phyloP scores from a whole-genome alignment of 2,329 filamentous ascomycete species.

The Diaporthe citrichinensis region DNA sequence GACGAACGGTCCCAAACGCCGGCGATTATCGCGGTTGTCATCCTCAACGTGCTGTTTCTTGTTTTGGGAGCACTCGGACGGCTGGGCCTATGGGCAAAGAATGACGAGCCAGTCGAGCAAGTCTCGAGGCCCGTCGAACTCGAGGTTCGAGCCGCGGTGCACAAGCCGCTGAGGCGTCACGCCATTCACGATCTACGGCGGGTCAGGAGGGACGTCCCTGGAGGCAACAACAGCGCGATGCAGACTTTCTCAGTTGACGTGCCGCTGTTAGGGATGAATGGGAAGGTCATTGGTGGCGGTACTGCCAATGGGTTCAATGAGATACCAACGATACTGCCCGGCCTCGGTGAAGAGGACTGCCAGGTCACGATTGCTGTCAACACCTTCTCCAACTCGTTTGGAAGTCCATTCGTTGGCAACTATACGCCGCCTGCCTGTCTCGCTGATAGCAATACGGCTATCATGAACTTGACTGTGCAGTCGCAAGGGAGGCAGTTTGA shows the following conservation, averaged over 20 bases:
- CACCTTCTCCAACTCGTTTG: conserved; percentile 38
- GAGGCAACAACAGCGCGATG: conserved; percentile 11
- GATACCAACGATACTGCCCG: conserved; percentile 26
- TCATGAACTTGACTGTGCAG: conserved; percentile 76
- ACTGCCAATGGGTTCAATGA: conserved; percentile 32
- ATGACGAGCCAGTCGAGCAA: background rate
- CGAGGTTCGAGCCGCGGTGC: conserved; percentile 19
- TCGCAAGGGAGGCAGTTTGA: conserved; percentile 76
- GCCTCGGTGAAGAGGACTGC: conserved; percentile 6
- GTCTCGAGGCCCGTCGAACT: background rate
- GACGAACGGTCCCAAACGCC: conserved; percentile 3
- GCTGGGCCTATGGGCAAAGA: background rate
- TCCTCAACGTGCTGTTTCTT: conserved; percentile 21
- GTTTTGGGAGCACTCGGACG: background rate
- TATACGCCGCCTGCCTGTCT: conserved; percentile 71
- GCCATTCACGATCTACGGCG: conserved; percentile 1
- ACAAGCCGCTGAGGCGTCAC: conserved; percentile 3
- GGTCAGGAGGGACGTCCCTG: conserved; percentile 13
- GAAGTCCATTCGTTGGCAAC: conserved; percentile 54
- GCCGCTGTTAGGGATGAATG: conserved; percentile 26
- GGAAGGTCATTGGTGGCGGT: conserved; percentile 31
- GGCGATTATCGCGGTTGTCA: background rate
- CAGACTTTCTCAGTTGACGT: conserved; percentile 37
- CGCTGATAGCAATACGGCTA: conserved; percentile 70
- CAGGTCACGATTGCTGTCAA: conserved; percentile 36